These are phyloP conservation scores for Handroanthus guayacan DNA, from an alignment of 257 asterid genomes.

Conservation along the genomic window DNA sequence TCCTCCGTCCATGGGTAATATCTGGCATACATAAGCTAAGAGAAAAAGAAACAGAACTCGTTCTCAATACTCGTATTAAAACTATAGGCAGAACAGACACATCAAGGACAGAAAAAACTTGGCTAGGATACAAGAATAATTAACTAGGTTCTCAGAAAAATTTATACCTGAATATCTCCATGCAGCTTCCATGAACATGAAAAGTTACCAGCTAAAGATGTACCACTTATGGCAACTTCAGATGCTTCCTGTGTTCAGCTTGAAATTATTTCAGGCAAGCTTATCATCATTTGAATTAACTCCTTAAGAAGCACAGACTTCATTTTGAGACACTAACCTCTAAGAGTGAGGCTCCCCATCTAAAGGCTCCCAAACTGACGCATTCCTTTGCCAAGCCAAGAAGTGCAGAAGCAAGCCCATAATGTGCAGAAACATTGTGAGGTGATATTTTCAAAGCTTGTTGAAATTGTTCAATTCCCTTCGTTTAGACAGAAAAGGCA, in stretches of 20 bases:
- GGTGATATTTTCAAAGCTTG: constrained; percentile 77
- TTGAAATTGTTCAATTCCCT: constrained; percentile 90
- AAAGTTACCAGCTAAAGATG: constrained; percentile 67
- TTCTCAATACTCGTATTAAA: constrained; percentile 25
- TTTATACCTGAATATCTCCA: constrained; percentile 92
- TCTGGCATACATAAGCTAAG: constrained; percentile 85
- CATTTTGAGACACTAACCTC: constrained; percentile 64
- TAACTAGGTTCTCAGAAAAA: not conserved
- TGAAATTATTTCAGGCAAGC: constrained; percentile 32
- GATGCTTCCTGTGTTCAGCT: constrained; percentile 80
- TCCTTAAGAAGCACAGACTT: constrained; percentile 29
- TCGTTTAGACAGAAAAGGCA: constrained; percentile 18
- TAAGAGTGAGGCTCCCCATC: constrained; percentile 90
- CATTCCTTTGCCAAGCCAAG: constrained; percentile 92
- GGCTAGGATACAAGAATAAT: constrained; percentile 7
- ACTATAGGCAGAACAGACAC: constrained; percentile 20
- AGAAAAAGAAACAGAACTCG: constrained; percentile 41
- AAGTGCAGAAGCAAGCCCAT: constrained; percentile 91
- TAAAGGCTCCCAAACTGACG: constrained; percentile 74
- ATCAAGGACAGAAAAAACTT: constrained; percentile 21
- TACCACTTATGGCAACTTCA: constrained; percentile 60
- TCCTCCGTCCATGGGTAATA: constrained; percentile 89
- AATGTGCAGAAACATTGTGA: constrained; percentile 70
- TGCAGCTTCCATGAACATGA: constrained; percentile 94
- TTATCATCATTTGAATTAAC: constrained; percentile 29